Evolutionary conservation across 805 yeast genomes (phyloP).

Genomic region (Komagataella kurtzmanii): DNA sequence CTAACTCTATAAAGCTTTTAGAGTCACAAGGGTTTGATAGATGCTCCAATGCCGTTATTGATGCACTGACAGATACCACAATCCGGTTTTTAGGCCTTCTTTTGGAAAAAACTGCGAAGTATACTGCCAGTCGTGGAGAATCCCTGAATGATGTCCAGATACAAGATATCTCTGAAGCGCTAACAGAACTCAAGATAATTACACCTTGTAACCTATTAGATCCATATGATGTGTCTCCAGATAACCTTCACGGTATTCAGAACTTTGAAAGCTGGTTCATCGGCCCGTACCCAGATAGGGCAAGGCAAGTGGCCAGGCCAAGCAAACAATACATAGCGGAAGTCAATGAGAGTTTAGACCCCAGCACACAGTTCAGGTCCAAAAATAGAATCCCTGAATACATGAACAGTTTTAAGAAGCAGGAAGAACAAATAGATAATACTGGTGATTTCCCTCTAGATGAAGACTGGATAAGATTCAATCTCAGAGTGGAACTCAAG

Average conservation of each 20-base stretch:
- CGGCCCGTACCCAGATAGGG: constrained; percentile 28
- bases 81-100: constrained; percentile 48
- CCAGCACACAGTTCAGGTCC: not conserved
- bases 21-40: constrained; percentile 78
- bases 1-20: constrained; percentile 33
- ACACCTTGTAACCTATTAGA: constrained; percentile 45
- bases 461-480: constrained; percentile 19
- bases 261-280: constrained; percentile 46
- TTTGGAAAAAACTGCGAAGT: constrained; percentile 30
- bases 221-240: constrained; percentile 33
- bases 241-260: constrained; percentile 32
- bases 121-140: constrained; percentile 31
- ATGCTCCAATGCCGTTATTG: constrained; percentile 58
- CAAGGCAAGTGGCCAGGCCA: constrained; percentile 23
- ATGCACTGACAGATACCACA: constrained; percentile 66
- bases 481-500: constrained; percentile 14
- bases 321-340: constrained; percentile 3
- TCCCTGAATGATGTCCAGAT: constrained; percentile 28
- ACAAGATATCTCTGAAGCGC: constrained; percentile 62
- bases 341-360: not conserved
- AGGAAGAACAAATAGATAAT: constrained; percentile 4
- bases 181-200: constrained; percentile 48
- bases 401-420: not conserved
- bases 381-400: not conserved
- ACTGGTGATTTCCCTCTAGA: constrained; percentile 7